Evolutionary conservation across 805 yeast genomes (phyloP).

Genomic region (Cyberlindnera galapagoensis): DNA sequence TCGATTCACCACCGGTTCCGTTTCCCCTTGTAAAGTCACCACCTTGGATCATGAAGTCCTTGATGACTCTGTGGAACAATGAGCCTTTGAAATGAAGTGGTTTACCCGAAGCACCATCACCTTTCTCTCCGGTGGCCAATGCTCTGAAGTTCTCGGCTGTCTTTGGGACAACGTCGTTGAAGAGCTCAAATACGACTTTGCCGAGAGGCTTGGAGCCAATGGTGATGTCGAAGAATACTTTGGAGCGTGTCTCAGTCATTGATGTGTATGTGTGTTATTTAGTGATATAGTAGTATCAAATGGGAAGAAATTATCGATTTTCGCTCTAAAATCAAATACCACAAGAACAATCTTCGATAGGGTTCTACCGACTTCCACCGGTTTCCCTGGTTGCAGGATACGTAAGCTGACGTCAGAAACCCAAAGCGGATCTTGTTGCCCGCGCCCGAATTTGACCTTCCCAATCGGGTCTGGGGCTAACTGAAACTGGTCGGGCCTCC

Average conservation of each 20-base stretch:
- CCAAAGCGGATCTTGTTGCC: too few species aligned
- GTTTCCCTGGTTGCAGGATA: too few species aligned
- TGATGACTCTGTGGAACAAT: conserved; percentile 89
- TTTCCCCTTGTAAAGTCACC: conserved; percentile 78
- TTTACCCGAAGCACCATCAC: conserved; percentile 51
- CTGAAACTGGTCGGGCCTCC: too few species aligned
- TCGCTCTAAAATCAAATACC: too few species aligned
- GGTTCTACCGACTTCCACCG: too few species aligned
- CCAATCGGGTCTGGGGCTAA: too few species aligned
- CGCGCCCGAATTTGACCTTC: too few species aligned
- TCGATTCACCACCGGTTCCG: conserved; percentile 80
- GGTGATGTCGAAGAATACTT: conserved; percentile 72
- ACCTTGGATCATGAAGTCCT: conserved; percentile 88
- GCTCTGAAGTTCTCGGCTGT: conserved; percentile 89
- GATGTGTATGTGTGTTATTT: too few species aligned
- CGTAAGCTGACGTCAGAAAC: too few species aligned
- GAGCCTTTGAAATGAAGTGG: conserved; percentile 76
- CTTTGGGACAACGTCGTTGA: conserved; percentile 69
- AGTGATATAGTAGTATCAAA: too few species aligned
- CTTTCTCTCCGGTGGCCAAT: conserved; percentile 84
- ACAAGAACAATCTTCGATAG: too few species aligned
- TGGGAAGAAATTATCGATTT: too few species aligned
- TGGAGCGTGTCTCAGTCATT: conserved; percentile 31
- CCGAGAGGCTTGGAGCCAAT: conserved; percentile 68
- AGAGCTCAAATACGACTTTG: conserved; percentile 72